Evolutionary conservation across 2,329 filamentous ascomycete species (phyloP), one percentile per base, ranked within the genome.

Genomic region (Catunica adiposa): DNA sequence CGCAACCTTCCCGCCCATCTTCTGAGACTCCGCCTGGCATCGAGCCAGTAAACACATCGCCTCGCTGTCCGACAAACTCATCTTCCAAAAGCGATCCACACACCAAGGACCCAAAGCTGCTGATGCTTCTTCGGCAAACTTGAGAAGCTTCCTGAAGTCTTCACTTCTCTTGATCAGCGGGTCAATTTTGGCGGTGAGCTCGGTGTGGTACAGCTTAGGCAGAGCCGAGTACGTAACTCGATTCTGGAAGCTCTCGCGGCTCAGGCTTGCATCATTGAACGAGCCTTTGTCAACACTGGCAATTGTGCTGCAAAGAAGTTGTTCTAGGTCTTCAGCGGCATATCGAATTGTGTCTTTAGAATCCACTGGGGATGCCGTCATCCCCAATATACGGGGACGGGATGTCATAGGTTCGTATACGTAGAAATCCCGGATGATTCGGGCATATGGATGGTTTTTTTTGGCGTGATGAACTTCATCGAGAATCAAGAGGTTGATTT

Each of bases 401-500:
- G 64, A 62, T 0, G 66, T 60, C 0, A 73, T 68, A 1, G 66
- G 61, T 29, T 74, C 70, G 1, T 74, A 68, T 1, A 79, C 63
- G 63, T 96, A 97, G 62, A 86, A 89, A 58, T 94, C 84, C 62
- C 86, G 89, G 68, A 98, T 86, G 58, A 98, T 92, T 26, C 80
- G 77, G 20, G 90, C 87, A 64, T 95, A 98, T 0, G 87, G 77
- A 63, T 98, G 92, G 53, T 89, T 85, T 66, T 90, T 94, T 69
- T 98, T 98, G 0, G 90, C 82, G 64, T 97, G 92, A 63, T 98
- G 92, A 4, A 89, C 92, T 68, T 98, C 92, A 63, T 98, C 92
- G 61, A 98, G 95, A 58, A 97, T 82, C 38, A 98, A 73, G 1
- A 98, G 76, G 63, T 90, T 97, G 66, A 97, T 88, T 62, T 85